These are phyloP conservation scores for Monosporascus sp. DNA, from an alignment of 2,329 filamentous ascomycete genomes.

Conservation along the genomic window DNA sequence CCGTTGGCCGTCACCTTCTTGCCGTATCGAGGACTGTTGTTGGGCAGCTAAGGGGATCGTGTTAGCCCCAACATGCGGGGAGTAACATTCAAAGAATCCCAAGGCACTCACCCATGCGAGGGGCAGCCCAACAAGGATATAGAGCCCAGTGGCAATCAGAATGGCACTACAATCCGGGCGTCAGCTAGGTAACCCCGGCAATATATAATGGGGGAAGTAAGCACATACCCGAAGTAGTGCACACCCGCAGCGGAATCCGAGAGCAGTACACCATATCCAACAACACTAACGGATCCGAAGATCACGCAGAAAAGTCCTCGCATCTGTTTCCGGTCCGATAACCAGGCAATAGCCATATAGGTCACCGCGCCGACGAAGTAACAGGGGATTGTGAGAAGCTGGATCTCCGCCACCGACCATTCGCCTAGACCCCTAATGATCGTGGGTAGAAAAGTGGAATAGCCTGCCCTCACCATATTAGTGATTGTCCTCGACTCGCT, in stretches of 20 bases:
- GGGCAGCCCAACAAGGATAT: slow-evolving; percentile 52
- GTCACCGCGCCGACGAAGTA: slow-evolving; percentile 67
- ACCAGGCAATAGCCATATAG: slow-evolving; percentile 60
- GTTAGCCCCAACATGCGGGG: not conserved
- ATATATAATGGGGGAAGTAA: too few relatives aligned
- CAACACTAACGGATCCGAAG: slow-evolving; percentile 57
- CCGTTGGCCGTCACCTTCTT: slow-evolving; percentile 70
- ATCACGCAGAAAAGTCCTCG: slow-evolving; percentile 60
- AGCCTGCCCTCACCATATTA: slow-evolving; percentile 42
- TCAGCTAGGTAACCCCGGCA: slow-evolving; percentile 1
- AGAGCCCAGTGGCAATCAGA: slow-evolving; percentile 69
- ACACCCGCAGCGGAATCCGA: slow-evolving; percentile 54
- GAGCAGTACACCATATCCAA: slow-evolving; percentile 66
- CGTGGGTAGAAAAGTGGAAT: slow-evolving; percentile 71
- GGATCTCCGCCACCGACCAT: slow-evolving; percentile 61
- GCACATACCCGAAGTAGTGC: slow-evolving; percentile 57
- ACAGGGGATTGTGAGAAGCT: slow-evolving; percentile 73
- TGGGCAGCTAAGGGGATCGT: slow-evolving; percentile 39
- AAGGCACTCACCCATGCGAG: slow-evolving; percentile 43
- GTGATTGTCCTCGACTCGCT: not conserved
- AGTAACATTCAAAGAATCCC: too few relatives aligned
- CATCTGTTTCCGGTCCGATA: slow-evolving; percentile 63
- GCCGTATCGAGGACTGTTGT: slow-evolving; percentile 68
- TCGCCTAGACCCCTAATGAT: slow-evolving; percentile 66
- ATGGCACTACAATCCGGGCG: slow-evolving; percentile 47